Base-by-base conservation (phyloP, 2,329 filamentous ascomycete species). In the Botrytis hyacinthi region DNA sequence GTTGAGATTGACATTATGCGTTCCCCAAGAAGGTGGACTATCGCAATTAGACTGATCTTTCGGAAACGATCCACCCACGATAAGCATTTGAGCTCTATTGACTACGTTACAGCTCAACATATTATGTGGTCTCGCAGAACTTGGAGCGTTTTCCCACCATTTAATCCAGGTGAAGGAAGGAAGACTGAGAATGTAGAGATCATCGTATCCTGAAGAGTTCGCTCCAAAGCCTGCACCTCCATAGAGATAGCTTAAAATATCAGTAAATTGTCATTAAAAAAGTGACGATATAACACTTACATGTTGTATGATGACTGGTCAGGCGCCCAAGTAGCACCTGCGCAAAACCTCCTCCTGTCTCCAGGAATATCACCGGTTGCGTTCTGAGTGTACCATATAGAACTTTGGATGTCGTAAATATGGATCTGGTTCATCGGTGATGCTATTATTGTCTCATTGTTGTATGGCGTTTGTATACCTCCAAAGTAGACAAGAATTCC, bases 141-240 rank as follows among this genome's bases (percentile, higher is more conserved):
- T 82, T 1, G 83, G 83, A 73, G 84, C 81, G 66, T 78, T 78
- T 72, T 83, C 80, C 63, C 80, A 81, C 20, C 85, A 86, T 75
- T 87, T 87, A 75, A 90, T 87, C 89, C 89, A 92, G 5, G 84
- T 87, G 80, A 91, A 92, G 1, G 87, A 87, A 1, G 89, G 90
- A 26, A 92, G 82, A 12, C 86, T 86, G 32, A 91, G 83, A 72
- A 91, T 87, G 77, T 90, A 91, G 72, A 88, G 84, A 81, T 91
- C 89, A 77, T 90, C 87, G 77, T 85, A 91, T 35, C 87, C 89
- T 22, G 84, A 82, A 0, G 83, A 83, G 54, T 85, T 81, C 3
- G 81, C 79, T 1, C 83, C 82, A 71, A 88, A 84, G 12, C 85
- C 84, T 37, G 84, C 83, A 26, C 89, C 89, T 61, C 89, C 89